Evolutionary conservation across 768 basidiomycete genomes (phyloP), one percentile per base, ranked within the genome.

Genomic region (Lactarius deliciosus): DNA sequence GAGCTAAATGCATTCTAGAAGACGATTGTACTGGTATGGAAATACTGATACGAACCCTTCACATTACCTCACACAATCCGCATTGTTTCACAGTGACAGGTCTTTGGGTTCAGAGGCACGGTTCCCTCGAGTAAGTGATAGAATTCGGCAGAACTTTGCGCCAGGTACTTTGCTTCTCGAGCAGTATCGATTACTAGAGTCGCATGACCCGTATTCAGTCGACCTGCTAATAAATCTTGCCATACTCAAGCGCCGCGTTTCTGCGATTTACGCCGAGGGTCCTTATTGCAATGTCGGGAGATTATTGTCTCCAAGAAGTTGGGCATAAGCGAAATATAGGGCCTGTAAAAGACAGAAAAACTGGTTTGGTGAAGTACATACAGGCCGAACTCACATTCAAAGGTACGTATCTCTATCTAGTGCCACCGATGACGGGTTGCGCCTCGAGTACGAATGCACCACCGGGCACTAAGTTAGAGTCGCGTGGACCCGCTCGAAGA

Each of bases 371-470:
- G 43, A 45, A 20, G 20, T 2, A 45, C 41, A 30, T 30, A 30
- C 28, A 30, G 28, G 28, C 28, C 41, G 11, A 20, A 43, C 41
- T 36, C 36, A 36, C 10, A 36, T 36, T 10, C 36, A 11, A 10
- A 9, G 10, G 36, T 36, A 36, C 36, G 28, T 30, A 30, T 30
- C 28, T 30, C 28, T 30, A 30, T 30, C 28, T 30, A 30, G 3
- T 30, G 28, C 28, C 28, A 30, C 28, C 28, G 28, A 30, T 30
- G 28, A 30, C 28, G 32, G 85, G 81, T 72, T 97, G 94, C 0
- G 92, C 88, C 73, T 97, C 94, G 2, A 97, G 78, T 0, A 96
- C 73, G 63, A 96, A 89, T 1, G 75, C 79, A 4, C 92, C 92
- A 0, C 85, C 87, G 0, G 82, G 77, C n/a, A 76, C 78, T n/a